phyloP scores from a whole-genome alignment of 2,329 filamentous ascomycete species.

The Talaromyces sp. region DNA sequence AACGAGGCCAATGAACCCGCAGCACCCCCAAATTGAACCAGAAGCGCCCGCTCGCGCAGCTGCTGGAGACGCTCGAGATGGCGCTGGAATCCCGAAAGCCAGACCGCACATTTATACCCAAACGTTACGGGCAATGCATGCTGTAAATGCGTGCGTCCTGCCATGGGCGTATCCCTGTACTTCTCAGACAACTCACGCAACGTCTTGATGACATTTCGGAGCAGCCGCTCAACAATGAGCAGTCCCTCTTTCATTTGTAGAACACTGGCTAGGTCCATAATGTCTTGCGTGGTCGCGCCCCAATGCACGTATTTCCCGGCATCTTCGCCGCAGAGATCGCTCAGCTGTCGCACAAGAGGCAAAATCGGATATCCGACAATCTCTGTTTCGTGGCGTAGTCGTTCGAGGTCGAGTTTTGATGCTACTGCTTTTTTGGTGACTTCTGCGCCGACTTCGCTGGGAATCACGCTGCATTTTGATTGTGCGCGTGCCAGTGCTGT shows the following conservation, averaged over 20 bases:
- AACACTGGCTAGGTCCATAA: constrained; percentile 51
- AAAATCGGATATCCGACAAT: constrained; percentile 52
- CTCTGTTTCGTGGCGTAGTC: constrained; percentile 41
- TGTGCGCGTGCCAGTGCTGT: constrained; percentile 48
- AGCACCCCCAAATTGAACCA: constrained; percentile 54
- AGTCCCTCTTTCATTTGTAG: constrained; percentile 50
- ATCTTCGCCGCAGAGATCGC: constrained; percentile 25
- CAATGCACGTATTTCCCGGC: constrained; percentile 49
- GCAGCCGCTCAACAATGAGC: constrained; percentile 40
- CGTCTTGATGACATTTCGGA: constrained; percentile 39
- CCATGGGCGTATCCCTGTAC: constrained; percentile 51
- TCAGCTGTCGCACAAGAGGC: constrained; percentile 46
- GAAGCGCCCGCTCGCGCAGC: constrained; percentile 40
- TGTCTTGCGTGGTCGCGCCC: constrained; percentile 56
- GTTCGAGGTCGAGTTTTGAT: constrained; percentile 38
- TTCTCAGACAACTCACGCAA: constrained; percentile 39
- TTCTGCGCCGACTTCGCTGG: constrained; percentile 27
- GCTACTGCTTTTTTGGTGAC: constrained; percentile 31
- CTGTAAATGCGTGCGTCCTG: constrained; percentile 53
- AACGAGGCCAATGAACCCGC: constrained; percentile 51
- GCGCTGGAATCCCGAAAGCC: constrained; percentile 45
- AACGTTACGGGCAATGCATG: constrained; percentile 54
- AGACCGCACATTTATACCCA: constrained; percentile 54
- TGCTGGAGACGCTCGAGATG: constrained; percentile 45
- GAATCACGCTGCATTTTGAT: constrained; percentile 43